Evolutionary conservation across 179 eudicot genomes (phyloP), one percentile per base, ranked within the genome.

Genomic region (Spergularia azorica): DNA sequence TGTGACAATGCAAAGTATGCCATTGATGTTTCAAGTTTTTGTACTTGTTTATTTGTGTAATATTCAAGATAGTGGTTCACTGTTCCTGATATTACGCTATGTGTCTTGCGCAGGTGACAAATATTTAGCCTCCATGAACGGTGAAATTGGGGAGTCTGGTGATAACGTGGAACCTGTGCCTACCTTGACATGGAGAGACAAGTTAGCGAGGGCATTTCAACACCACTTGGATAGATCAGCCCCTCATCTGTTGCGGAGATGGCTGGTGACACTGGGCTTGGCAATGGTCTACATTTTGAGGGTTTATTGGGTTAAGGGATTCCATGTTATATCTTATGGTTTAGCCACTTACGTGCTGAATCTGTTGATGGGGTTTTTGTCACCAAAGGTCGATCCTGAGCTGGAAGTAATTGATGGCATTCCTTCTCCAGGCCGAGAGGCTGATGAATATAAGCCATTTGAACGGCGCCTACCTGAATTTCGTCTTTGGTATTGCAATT

Each of bases 341-440:
- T 82, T 88, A 64, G 92, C 90, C 41, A 89, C 87, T 51, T 89
- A 89, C 75, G 82, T 89, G 76, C 72, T 87, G 70, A 89, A 89
- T 79, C 75, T 88, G 76, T 66, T 89, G 83, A 89, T 89, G 15
- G 90, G 92, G 17, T 89, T 89, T 77, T 75, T 89, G 77, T 87
- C 92, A 38, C 92, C 92, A 8, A 80, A 83, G 76, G 77, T 85
- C 66, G 90, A 87, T 69, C 92, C 90, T 3, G 92, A 85, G 78
- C 76, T 87, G 56, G 90, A 89, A 80, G 90, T 77, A 66, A 60
- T 76, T 26, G 92, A 88, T n/a, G 88, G 87, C 5, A 80, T 81
- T 77, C 72, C 84, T 15, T 84, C 75, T 11, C 84, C 86, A 0
- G 78, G 84, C 38, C 85, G 73, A 77, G 90, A 83, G 62, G 66